Base-by-base conservation (phyloP, 768 basidiomycete genomes). In the Lentinula raphanica region DNA sequence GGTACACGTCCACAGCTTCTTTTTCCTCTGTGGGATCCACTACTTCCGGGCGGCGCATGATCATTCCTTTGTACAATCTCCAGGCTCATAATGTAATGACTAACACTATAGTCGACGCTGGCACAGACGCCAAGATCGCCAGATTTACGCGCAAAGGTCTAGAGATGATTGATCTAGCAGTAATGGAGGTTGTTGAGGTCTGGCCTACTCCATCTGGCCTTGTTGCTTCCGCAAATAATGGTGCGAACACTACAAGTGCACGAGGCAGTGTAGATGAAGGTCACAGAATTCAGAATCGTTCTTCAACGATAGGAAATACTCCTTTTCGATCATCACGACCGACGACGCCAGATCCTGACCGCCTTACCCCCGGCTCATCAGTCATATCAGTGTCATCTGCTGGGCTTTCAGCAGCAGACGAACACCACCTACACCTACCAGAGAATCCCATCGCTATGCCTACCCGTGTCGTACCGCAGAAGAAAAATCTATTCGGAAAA, bases 71-170 rank as follows among this genome's bases (percentile, higher is more conserved):
- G 2, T 92, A 94, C 72, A 94, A 93, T 66, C 79, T 95, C 21
- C 87, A 89, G 59, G 91, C 91, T 0, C 92, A 95, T 69, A 88
- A 91, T 61, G 88, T 94, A 50, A 79, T 93, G 79, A 86, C 90
- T 12, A 94, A 93, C 64, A 83, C 85, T 35, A 86, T 94, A 56
- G 81, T 91, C 28, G 92, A 94, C 66, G 92, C 92, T 0, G 92
- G 92, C 39, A 94, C 92, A 0, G 92, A 93, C 58, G 87, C 88
- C 21, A 90, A 89, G 71, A 85, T 94, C 36, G 90, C 91, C 3
- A 87, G 82, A 62, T 93, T 92, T 66, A 75, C 77, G 56, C 85
- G 80, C 62, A 79, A 87, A 3, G 87, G 89, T 1, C 72, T 92
- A 31, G 92, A 94, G 67, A 72, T 95, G 27, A 80, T 92, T 15